Evolutionary conservation across 192 early-diverging fungal genomes (phyloP).

Genomic region (Umbelopsis sp.): DNA sequence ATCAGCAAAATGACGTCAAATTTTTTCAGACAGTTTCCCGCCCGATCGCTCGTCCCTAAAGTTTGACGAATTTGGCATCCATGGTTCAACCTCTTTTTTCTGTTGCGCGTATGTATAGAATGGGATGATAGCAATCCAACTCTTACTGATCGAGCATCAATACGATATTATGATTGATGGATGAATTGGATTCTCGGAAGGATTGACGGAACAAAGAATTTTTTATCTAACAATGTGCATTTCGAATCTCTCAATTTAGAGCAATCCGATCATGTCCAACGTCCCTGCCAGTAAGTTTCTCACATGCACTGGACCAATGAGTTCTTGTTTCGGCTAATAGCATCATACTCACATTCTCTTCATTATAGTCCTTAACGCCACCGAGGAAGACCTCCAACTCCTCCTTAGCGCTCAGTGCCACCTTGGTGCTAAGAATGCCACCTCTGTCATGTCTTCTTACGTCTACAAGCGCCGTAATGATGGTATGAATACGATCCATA

Average conservation of each 20-base stretch:
- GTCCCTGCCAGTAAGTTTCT: conserved; percentile 17
- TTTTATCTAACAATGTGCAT: background rate
- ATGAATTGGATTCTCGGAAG: background rate
- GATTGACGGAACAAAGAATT: background rate
- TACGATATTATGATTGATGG: background rate
- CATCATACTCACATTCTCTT: background rate
- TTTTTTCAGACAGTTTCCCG: background rate
- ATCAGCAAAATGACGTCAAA: background rate
- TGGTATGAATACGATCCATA: conserved; percentile 47
- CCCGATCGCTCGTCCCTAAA: background rate
- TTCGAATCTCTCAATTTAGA: background rate
- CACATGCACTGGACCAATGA: background rate
- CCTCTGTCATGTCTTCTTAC: conserved; percentile 92
- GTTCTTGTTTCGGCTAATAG: background rate
- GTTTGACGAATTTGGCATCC: background rate
- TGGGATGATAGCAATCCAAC: background rate
- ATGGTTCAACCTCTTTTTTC: conserved; percentile 9
- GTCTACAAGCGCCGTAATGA: conserved; percentile 95
- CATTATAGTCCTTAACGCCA: conserved; percentile 59
- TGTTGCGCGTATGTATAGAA: conserved; percentile 15
- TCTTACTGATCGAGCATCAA: background rate
- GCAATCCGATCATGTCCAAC: conserved; percentile 13
- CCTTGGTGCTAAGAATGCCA: conserved; percentile 96
- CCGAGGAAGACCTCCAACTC: conserved; percentile 90
- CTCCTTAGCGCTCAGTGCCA: conserved; percentile 94